Evolutionary conservation across 2,329 filamentous ascomycete species (phyloP), one percentile per base, ranked within the genome.

Genomic region (Cercospora sp.): DNA sequence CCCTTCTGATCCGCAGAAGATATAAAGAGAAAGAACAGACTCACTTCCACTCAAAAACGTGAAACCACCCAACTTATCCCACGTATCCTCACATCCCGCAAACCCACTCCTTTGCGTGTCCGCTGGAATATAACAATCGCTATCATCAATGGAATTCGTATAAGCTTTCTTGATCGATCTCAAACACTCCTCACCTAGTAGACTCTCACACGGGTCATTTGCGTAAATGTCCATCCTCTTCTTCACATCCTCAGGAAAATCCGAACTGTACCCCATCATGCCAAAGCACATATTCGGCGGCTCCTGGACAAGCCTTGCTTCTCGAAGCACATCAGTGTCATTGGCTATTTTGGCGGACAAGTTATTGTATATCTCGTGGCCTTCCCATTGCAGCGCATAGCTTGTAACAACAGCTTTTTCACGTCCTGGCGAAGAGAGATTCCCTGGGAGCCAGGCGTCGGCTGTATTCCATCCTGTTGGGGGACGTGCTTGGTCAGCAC

Each of bases 211-310:
- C 1, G 51, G 51, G 18, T 48, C 53, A 30, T 33, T 20, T 1
- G 62, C 48, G 13, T 16, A 3, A 20, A 64, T 16, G 7, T 64
- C 48, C 62, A 64, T 64, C 2, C 16, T 3, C 33, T 58, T 48
- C 62, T 64, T 64, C 8, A 64, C 62, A 2, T 53, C 42, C 6
- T 64, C 62, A 10, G 23, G 12, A 10, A 64, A 64, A 18, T 64
- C 62, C 10, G 62, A 26, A 18, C 30, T 48, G 5, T 20, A 30
- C 16, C 62, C 23, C 62, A 64, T 59, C 12, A 59, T 39, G 6
- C 62, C 62, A n/a, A 64, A 45, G 16, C 62, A 64, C 62, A 64
- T 64, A 18, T 64, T 64, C 30, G 62, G 62, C 23, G 62, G 18
- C 28, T 53, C 4, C 33, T 58, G 62, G 9, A 33, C 9, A 12